These are phyloP conservation scores for Chalara sp. DNA, from an alignment of 2,329 filamentous ascomycete genomes.

Conservation along the genomic window DNA sequence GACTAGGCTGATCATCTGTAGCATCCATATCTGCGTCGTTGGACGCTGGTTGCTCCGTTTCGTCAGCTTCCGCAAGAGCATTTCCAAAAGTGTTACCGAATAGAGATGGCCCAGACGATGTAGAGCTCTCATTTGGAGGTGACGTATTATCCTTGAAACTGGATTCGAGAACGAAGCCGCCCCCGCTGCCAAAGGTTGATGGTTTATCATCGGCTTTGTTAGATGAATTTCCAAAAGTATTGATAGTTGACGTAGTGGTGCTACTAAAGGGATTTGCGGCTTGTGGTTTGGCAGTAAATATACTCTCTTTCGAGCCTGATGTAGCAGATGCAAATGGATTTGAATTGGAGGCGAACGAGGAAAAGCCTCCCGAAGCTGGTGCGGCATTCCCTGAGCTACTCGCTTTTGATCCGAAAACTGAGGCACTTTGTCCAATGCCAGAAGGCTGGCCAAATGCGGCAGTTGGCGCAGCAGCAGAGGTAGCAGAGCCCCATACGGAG, in stretches of 20 bases:
- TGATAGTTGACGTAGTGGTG: background rate
- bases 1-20: constrained; percentile 15
- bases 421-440: constrained; percentile 34
- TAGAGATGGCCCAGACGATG: constrained; percentile 41
- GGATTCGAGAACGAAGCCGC: constrained; percentile 23
- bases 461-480: constrained; percentile 21
- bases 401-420: constrained; percentile 27
- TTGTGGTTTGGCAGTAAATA: constrained; percentile 20
- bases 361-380: constrained; percentile 40
- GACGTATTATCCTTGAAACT: constrained; percentile 38
- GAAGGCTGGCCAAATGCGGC: constrained; percentile 48
- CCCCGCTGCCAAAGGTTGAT: constrained; percentile 9
- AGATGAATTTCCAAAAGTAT: constrained; percentile 26
- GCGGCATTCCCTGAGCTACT: constrained; percentile 22
- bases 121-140: constrained; percentile 51
- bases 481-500: constrained; percentile 46
- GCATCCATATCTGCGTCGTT: constrained; percentile 48
- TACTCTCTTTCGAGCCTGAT: constrained; percentile 23
- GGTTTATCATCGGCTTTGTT: constrained; percentile 30
- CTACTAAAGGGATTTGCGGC: constrained; percentile 28
- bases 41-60: constrained; percentile 18
- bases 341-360: constrained; percentile 40
- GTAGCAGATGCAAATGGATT: constrained; percentile 42
- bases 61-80: constrained; percentile 44
- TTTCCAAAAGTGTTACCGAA: constrained; percentile 58